Percentiles rank a stretch among this genome's conserved stretches.
phyloP scores from a whole-genome alignment of 805 yeast species.

The Ogataea trehaloabstinens region DNA sequence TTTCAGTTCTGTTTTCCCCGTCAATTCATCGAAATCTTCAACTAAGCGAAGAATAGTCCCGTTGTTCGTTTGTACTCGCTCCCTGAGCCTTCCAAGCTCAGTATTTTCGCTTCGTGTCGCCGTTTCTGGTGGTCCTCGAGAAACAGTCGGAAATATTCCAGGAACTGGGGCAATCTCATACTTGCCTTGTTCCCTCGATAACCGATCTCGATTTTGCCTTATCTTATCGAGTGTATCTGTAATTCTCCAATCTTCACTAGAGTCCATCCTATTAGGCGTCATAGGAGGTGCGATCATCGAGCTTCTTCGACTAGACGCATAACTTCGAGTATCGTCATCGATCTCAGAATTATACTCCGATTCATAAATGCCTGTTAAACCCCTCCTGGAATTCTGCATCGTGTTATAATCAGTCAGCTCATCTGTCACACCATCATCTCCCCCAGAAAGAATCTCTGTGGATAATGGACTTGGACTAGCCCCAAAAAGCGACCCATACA shows the following conservation, averaged over 20 bases:
- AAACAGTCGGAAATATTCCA: conserved; percentile 15
- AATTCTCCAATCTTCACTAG: conserved; percentile 16
- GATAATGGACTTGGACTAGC: conserved; percentile 16
- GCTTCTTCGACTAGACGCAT: conserved; percentile 16
- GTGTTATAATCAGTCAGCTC: conserved; percentile 14
- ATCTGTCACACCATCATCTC: conserved; percentile 9
- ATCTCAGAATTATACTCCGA: conserved; percentile 34
- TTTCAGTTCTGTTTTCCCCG: conserved; percentile 12
- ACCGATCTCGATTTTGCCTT: conserved; percentile 13
- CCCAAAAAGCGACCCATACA: conserved; percentile 19
- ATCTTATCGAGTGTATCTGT: conserved; percentile 25
- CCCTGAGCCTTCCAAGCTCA: conserved; percentile 2
- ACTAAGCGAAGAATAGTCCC: conserved; percentile 9
- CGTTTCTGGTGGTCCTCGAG: neutral
- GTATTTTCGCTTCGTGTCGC: neutral
- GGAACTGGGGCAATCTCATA: conserved; percentile 13
- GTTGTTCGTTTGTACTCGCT: conserved; percentile 13
- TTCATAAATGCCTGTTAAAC: conserved; percentile 30
- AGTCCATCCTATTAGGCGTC: conserved; percentile 13
- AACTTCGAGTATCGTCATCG: conserved; percentile 19
- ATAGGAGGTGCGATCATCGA: conserved; percentile 20
- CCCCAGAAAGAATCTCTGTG: conserved; percentile 10
- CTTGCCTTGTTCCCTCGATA: conserved; percentile 9
- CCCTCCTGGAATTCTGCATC: conserved; percentile 17
- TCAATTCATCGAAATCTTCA: conserved; percentile 12